Evolutionary conservation across 139 green algal species (phyloP).

Genomic region (Bryopsis sp.): DNA sequence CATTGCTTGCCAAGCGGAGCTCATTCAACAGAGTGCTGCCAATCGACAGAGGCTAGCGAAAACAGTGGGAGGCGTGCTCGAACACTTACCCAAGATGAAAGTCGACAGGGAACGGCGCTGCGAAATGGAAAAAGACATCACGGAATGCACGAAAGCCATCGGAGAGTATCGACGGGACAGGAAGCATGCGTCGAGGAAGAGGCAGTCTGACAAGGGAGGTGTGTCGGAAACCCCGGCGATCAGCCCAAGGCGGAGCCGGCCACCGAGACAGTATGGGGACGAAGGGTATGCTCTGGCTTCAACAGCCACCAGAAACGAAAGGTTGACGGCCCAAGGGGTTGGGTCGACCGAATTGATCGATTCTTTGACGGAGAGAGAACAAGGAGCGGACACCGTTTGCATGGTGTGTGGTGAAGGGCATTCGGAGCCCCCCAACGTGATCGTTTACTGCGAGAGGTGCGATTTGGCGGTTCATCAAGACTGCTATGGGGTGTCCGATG

Average conservation of each 20-base stretch:
- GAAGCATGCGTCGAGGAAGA: no score
- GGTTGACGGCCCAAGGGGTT: no score
- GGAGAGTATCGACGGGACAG: no score
- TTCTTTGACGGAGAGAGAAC: background rate
- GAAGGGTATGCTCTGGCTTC: no score
- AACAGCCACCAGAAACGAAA: no score
- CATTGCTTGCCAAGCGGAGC: slow-evolving; percentile 61
- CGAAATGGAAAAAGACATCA: background rate
- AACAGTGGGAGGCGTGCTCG: background rate
- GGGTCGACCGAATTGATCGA: no score
- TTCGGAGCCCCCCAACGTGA: slow-evolving; percentile 65
- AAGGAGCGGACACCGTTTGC: slow-evolving; percentile 78
- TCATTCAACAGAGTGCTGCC: slow-evolving; percentile 42
- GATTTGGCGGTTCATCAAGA: slow-evolving; percentile 83
- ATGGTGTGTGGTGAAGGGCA: slow-evolving; percentile 72
- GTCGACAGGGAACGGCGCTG: background rate
- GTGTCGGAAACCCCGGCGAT: no score
- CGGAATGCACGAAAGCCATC: no score
- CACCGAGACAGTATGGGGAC: no score
- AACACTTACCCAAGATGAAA: background rate
- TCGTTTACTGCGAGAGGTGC: slow-evolving; percentile 89
- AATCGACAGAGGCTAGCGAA: slow-evolving; percentile 31
- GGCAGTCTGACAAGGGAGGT: no score
- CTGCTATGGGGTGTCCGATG: slow-evolving; percentile 65
- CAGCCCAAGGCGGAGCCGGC: no score